Evolutionary conservation across 2,329 filamentous ascomycete genomes (phyloP).

Genomic region (Trichoderma arundinaceum): DNA sequence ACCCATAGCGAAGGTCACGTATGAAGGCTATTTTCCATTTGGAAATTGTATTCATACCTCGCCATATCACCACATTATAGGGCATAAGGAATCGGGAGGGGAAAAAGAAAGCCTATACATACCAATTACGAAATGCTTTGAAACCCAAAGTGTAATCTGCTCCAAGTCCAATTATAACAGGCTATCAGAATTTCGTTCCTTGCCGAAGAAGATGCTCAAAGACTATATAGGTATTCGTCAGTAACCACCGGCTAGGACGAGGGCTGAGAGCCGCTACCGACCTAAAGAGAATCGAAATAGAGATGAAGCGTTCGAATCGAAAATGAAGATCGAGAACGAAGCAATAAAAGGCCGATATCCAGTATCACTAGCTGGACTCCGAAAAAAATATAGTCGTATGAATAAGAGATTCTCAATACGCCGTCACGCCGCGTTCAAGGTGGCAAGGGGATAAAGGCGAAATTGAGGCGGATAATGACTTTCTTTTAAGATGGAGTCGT

Average conservation of each 20-base stretch:
- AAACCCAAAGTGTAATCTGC: constrained; percentile 26
- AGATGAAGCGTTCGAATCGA: constrained; percentile 38
- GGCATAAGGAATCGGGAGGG: not conserved
- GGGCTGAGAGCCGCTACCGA: not conserved
- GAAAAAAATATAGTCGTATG: constrained; percentile 43
- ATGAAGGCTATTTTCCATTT: not conserved
- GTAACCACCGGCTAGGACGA: not conserved
- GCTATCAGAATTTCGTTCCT: constrained; percentile 11
- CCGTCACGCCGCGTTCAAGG: constrained; percentile 48
- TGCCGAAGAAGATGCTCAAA: constrained; percentile 21
- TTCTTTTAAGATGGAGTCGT: constrained; percentile 39
- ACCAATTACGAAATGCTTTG: constrained; percentile 23
- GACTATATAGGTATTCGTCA: not conserved
- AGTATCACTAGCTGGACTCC: constrained; percentile 47
- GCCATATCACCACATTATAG: not conserved
- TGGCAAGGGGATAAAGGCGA: constrained; percentile 39
- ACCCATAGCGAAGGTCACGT: not conserved
- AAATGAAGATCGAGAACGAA: constrained; percentile 43
- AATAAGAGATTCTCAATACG: constrained; percentile 47
- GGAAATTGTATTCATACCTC: not conserved
- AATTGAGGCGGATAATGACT: constrained; percentile 31
- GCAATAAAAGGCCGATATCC: constrained; percentile 43
- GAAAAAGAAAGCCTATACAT: not conserved
- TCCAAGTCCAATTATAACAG: constrained; percentile 22
- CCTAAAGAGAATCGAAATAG: constrained; percentile 25